phyloP scores from a whole-genome alignment of 2,329 filamentous ascomycete species.

The Aspergillus spinulosporus region DNA sequence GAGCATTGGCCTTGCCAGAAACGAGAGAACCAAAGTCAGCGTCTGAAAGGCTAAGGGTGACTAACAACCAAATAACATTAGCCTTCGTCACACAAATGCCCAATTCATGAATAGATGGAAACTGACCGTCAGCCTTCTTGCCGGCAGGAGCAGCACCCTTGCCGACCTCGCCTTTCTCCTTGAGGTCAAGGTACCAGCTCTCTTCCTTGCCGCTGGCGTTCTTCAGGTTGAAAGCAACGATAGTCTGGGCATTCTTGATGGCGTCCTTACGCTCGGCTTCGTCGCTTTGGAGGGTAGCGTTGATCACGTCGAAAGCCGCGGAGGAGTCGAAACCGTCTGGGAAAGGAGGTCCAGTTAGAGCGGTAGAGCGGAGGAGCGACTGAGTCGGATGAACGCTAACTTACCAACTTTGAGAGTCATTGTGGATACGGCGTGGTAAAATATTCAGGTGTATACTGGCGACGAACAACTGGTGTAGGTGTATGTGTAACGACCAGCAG shows the following conservation, averaged over 20 bases:
- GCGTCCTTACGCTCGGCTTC: constrained; percentile 79
- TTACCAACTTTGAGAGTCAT: constrained; percentile 76
- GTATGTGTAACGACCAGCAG: constrained; percentile 13
- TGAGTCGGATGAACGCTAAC: constrained; percentile 24
- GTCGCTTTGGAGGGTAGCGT: constrained; percentile 65
- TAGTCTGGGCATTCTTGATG: constrained; percentile 80
- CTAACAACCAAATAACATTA: constrained; percentile 47
- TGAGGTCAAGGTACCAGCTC: constrained; percentile 94
- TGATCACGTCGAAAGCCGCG: constrained; percentile 85
- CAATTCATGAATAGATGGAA: neutral
- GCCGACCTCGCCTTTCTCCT: constrained; percentile 79
- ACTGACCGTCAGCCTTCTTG: constrained; percentile 77
- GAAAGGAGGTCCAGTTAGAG: constrained; percentile 10
- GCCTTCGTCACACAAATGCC: neutral
- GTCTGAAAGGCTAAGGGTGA: constrained; percentile 82
- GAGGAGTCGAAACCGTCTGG: constrained; percentile 81
- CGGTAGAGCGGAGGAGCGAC: neutral
- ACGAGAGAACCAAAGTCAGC: constrained; percentile 83
- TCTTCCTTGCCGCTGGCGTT: constrained; percentile 77
- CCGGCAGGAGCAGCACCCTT: constrained; percentile 68
- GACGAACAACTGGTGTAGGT: constrained; percentile 1
- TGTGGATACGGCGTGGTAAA: constrained; percentile 29
- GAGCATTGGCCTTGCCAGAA: constrained; percentile 84
- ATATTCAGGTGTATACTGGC: constrained; percentile 3
- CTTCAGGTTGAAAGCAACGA: constrained; percentile 92